Base-by-base conservation (phyloP, 2,329 filamentous ascomycete genomes). In the Trichoderma sp. region DNA sequence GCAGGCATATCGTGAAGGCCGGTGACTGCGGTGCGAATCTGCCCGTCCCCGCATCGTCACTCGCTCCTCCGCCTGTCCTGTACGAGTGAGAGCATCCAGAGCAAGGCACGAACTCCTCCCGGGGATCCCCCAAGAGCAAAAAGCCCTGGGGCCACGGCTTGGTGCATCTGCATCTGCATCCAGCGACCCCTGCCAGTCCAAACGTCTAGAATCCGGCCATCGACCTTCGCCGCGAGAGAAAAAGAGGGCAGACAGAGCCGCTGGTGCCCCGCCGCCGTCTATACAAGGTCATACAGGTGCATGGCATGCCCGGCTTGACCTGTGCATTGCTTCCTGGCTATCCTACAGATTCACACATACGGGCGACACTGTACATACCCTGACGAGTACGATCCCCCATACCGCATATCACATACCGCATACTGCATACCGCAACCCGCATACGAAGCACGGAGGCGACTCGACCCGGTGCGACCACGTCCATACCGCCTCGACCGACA, bases 401-500 rank as follows among this genome's bases (percentile, higher is more conserved):
- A 27, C 66, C 31, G 21, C 68, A 62, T 62, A 62, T 35, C n/a
- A 56, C 67, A 71, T 50, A 63, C 68, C 14, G 27, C 33, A 50
- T 59, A 35, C 66, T 12, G 18, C 63, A 65, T 27, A 65, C 62
- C 62, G 14, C 64, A 50, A n/a, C 29, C 64, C 64, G 64, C 64
- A 69, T 38, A 38, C 59, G 29, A 35, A 35, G 56, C 68, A 53
- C 69, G 38, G n/a, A 29, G 56, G 31, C 53, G 56, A 63, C 59
- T n/a, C 59, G n/a, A 31, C 60, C 59, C 45, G 45, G 69, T 64
- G 69, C 69, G 12, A 72, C 59, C 60, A 38, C 71, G 62, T 45
- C 60, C 18, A 66, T 74, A 74, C 60, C 71, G 63, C 71, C 71
- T 74, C 62, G 71, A 59, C 62, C 62, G 60, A 73, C 60, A 73